Conservation (phyloP, 2,329 filamentous ascomycete species). For the Tolypocladium guangdongense region DNA sequence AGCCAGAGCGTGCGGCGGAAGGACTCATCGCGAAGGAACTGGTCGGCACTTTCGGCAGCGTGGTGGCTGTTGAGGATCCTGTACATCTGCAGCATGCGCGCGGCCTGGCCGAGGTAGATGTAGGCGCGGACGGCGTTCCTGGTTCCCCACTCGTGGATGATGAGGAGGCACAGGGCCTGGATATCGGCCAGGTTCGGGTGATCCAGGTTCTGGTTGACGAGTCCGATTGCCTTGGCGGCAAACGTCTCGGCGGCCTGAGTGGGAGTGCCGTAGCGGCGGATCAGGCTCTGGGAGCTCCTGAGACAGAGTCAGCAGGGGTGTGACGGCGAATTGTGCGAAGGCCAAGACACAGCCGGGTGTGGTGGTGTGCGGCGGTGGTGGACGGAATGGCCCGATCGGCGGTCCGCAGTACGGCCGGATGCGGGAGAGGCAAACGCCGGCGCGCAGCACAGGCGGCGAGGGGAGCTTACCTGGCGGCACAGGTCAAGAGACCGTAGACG, state of each 20-base stretch:
- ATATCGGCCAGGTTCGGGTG: constrained; percentile 50
- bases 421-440: constrained; percentile 9
- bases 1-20: constrained; percentile 52
- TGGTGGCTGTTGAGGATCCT: constrained; percentile 47
- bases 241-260: constrained; percentile 48
- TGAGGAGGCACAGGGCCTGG: constrained; percentile 48
- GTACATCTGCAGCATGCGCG: constrained; percentile 56
- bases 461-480: constrained; percentile 42
- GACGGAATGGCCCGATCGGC: not conserved
- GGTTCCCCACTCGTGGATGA: constrained; percentile 53
- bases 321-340: not conserved
- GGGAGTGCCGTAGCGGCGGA: constrained; percentile 47
- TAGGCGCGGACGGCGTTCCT: constrained; percentile 52
- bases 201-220: constrained; percentile 48
- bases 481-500: constrained; percentile 46
- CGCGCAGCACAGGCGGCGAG: constrained; percentile 1
- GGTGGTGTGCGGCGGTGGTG: not conserved
- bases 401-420: not conserved
- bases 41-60: constrained; percentile 38
- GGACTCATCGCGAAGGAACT: constrained; percentile 50
- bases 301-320: not conserved
- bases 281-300: constrained; percentile 44
- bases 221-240: constrained; percentile 43
- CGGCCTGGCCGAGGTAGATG: constrained; percentile 50
- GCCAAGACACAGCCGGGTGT: not conserved